These are phyloP conservation scores for Coemansia sp. DNA, from an alignment of 192 early-diverging fungal genomes.

Conservation along the genomic window DNA sequence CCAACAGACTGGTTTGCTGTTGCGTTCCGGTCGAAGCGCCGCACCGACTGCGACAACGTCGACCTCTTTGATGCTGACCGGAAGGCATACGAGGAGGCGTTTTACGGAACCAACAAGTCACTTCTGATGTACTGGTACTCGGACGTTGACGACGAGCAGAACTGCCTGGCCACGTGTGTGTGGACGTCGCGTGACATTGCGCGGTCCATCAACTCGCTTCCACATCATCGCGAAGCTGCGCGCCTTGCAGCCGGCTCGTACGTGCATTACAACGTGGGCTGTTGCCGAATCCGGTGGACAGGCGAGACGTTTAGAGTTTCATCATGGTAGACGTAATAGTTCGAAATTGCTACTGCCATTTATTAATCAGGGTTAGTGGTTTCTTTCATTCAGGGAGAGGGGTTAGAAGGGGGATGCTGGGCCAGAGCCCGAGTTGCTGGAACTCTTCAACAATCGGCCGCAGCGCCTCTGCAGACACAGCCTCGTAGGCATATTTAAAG, in stretches of 20 bases:
- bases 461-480: constrained; percentile 69
- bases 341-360: too few species aligned
- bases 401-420: constrained; percentile 46
- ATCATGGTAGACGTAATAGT: constrained; percentile 8
- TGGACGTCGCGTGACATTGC: constrained; percentile 45
- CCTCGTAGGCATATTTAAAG: constrained; percentile 63
- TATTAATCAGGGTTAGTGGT: too few species aligned
- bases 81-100: constrained; percentile 46
- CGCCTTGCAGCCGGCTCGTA: constrained; percentile 41
- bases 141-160: constrained; percentile 35
- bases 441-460: constrained; percentile 79
- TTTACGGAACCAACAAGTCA: constrained; percentile 27
- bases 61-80: constrained; percentile 47
- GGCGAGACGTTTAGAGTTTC: constrained; percentile 3
- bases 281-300: constrained; percentile 28
- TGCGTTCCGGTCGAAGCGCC: constrained; percentile 45
- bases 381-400: background rate
- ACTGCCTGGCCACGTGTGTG: constrained; percentile 50
- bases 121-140: constrained; percentile 51
- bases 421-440: constrained; percentile 84
- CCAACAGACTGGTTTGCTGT: constrained; percentile 41
- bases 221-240: constrained; percentile 30
- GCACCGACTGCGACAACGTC: constrained; percentile 34
- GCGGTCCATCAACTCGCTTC: constrained; percentile 40
- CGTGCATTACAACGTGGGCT: constrained; percentile 42